Percentiles rank a stretch among this genome's conserved stretches.
phyloP scores from a whole-genome alignment of 148 eudicot genomes.

The Chenopodium formosanum region DNA sequence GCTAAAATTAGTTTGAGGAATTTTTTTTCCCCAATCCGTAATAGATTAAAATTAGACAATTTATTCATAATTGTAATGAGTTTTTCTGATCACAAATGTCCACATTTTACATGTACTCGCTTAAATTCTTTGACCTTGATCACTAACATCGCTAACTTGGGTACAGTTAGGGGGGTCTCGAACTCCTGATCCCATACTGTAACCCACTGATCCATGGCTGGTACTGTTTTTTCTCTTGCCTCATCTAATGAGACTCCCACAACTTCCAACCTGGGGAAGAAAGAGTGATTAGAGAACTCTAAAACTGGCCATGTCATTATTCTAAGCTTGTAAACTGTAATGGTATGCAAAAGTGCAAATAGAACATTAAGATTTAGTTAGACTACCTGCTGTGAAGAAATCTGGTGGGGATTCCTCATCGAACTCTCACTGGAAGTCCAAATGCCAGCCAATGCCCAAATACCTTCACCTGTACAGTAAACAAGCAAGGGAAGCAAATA shows the following conservation, averaged over 20 bases:
- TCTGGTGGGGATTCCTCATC: slow-evolving; percentile 11
- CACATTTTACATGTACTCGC: too few species aligned
- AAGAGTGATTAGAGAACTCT: neutral
- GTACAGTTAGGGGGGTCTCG: slow-evolving; percentile 34
- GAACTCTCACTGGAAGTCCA: slow-evolving; percentile 23
- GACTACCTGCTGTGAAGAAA: slow-evolving; percentile 22
- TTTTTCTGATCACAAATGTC: too few species aligned
- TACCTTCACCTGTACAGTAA: too few species aligned
- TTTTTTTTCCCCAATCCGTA: too few species aligned
- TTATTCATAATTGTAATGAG: too few species aligned
- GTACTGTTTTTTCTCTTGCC: slow-evolving; percentile 33
- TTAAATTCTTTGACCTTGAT: slow-evolving; percentile 48
- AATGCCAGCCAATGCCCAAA: neutral
- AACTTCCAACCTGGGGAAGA: slow-evolving; percentile 49
- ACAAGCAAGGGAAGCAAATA: too few species aligned
- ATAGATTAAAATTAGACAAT: too few species aligned
- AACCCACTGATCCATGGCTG: slow-evolving; percentile 46
- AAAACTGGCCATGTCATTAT: neutral
- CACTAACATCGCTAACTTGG: slow-evolving; percentile 47
- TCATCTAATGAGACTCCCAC: slow-evolving; percentile 49
- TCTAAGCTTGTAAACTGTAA: too few species aligned
- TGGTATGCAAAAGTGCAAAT: too few species aligned
- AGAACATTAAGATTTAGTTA: neutral
- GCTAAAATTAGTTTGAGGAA: too few species aligned
- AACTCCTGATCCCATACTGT: slow-evolving; percentile 52